phyloP scores from a whole-genome alignment of 2,329 filamentous ascomycete genomes.

The Zarea fungicola region DNA sequence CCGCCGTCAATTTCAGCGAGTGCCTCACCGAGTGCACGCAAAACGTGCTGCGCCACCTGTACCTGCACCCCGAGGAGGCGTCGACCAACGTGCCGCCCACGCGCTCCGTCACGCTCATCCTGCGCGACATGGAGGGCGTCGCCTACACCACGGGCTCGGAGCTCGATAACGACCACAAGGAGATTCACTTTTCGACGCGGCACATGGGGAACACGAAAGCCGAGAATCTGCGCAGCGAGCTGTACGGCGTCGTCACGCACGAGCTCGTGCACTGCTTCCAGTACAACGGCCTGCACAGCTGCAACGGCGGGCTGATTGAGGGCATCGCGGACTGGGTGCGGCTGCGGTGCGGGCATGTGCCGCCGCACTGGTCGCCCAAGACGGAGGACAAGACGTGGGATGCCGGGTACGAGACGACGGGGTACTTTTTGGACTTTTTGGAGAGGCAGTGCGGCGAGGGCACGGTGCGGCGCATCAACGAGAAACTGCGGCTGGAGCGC shows the following conservation, averaged over 20 bases:
- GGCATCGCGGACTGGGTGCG: slow-evolving; percentile 93
- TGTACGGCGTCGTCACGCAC: slow-evolving; percentile 79
- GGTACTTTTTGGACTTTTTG: slow-evolving; percentile 83
- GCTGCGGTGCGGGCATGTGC: slow-evolving; percentile 63
- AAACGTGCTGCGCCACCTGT: slow-evolving; percentile 68
- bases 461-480: slow-evolving; percentile 60
- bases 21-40: slow-evolving; percentile 59
- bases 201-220: slow-evolving; percentile 58
- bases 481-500: slow-evolving; percentile 54
- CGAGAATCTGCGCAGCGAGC: slow-evolving; percentile 51
- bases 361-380: slow-evolving; percentile 76
- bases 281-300: slow-evolving; percentile 58
- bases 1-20: slow-evolving; percentile 54
- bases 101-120: slow-evolving; percentile 77
- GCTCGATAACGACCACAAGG: slow-evolving; percentile 81
- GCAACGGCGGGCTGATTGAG: slow-evolving; percentile 77
- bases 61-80: slow-evolving; percentile 42
- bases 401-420: slow-evolving; percentile 83
- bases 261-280: slow-evolving; percentile 96
- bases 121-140: slow-evolving; percentile 75
- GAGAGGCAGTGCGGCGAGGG: slow-evolving; percentile 60
- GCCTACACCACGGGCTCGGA: slow-evolving; percentile 82
- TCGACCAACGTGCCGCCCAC: slow-evolving; percentile 53
- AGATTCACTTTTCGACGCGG: slow-evolving; percentile 78
- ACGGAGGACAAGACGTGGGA: slow-evolving; percentile 63